Evolutionary conservation across 306 rosid genomes (phyloP).

Genomic region (Biancaea sappan): DNA sequence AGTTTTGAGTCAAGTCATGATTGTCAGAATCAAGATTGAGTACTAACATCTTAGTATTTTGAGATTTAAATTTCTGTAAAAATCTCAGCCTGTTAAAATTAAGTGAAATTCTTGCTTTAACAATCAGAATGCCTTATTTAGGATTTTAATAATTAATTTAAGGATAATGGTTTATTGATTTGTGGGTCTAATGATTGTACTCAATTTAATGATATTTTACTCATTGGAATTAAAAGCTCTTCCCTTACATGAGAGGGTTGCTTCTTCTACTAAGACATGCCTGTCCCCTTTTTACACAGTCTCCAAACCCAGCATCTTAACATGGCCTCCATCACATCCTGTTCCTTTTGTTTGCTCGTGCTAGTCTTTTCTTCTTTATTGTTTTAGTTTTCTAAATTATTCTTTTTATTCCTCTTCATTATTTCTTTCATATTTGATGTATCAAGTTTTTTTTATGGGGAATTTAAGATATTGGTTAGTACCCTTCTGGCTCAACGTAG

Average conservation of each 20-base stretch:
- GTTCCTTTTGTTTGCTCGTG: conserved; percentile 16
- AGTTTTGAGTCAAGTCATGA: background rate
- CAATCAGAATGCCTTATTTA: background rate
- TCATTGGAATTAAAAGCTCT: background rate
- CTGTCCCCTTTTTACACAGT: background rate
- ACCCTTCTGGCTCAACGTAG: conserved; percentile 2
- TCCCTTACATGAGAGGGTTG: conserved; percentile 15
- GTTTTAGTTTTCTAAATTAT: background rate
- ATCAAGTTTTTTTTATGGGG: conserved; percentile 24
- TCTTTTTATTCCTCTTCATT: background rate
- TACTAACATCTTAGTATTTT: background rate
- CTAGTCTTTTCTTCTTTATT: conserved; percentile 12
- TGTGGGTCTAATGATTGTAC: background rate
- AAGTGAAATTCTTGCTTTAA: background rate
- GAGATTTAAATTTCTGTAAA: background rate
- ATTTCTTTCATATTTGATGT: conserved; percentile 23
- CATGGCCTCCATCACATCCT: background rate
- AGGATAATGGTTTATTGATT: background rate
- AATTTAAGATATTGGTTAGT: conserved; percentile 20
- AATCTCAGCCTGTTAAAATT: background rate
- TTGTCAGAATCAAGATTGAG: background rate
- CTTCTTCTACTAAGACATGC: background rate
- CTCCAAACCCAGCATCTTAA: background rate
- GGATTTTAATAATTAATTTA: background rate
- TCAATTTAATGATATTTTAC: background rate